These are phyloP conservation scores for Pseudogymnoascus sp. DNA, from an alignment of 2,329 filamentous ascomycete species.

Conservation along the genomic window DNA sequence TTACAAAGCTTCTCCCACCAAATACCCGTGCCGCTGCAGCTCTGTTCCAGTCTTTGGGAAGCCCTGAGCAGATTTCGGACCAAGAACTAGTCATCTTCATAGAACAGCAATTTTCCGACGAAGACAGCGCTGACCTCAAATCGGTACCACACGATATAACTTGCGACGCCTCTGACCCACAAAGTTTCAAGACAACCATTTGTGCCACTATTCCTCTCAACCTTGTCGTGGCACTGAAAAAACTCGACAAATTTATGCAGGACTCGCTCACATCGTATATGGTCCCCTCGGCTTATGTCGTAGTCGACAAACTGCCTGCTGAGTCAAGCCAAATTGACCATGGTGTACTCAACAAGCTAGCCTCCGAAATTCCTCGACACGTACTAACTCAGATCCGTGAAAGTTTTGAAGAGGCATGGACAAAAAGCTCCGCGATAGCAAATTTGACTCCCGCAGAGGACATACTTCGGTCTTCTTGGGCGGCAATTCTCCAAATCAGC, in stretches of 20 bases:
- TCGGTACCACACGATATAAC: slow-evolving; percentile 17
- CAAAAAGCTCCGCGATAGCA: slow-evolving; percentile 23
- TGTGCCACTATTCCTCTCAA: slow-evolving; percentile 18
- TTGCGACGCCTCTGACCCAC: background rate
- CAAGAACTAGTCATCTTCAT: slow-evolving; percentile 28
- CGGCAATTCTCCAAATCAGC: slow-evolving; percentile 23
- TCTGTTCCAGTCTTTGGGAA: slow-evolving; percentile 18
- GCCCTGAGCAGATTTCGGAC: background rate
- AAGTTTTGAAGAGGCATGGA: slow-evolving; percentile 29
- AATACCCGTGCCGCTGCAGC: slow-evolving; percentile 24
- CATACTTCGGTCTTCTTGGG: slow-evolving; percentile 29
- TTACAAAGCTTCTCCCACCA: slow-evolving; percentile 29
- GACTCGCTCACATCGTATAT: slow-evolving; percentile 39
- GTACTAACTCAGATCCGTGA: slow-evolving; percentile 21
- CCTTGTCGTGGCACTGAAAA: slow-evolving; percentile 31
- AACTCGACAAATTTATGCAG: slow-evolving; percentile 34
- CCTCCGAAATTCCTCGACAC: slow-evolving; percentile 20
- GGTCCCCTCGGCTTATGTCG: slow-evolving; percentile 37
- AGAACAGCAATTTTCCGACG: slow-evolving; percentile 24
- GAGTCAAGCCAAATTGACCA: slow-evolving; percentile 27
- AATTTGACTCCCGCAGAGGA: slow-evolving; percentile 29
- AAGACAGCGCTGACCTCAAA: slow-evolving; percentile 25
- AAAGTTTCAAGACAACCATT: slow-evolving; percentile 21
- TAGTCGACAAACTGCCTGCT: slow-evolving; percentile 32
- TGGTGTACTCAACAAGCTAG: slow-evolving; percentile 27